These are phyloP conservation scores for Metschnikowia amazonensis DNA, from an alignment of 805 yeast genomes.

Conservation along the genomic window DNA sequence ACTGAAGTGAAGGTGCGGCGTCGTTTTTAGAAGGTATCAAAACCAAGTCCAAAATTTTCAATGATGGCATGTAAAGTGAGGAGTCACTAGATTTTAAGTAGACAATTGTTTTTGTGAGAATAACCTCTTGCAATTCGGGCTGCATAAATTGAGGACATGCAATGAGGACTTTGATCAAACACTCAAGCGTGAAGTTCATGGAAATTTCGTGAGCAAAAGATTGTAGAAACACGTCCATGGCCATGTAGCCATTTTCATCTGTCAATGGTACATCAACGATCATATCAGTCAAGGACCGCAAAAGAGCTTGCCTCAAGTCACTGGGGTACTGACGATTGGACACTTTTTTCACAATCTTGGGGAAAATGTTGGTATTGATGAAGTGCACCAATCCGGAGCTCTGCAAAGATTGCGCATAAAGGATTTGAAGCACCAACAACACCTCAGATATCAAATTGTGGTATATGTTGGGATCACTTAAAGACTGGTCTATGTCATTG, in stretches of 20 bases:
- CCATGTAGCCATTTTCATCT: constrained; percentile 8
- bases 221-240: constrained; percentile 19
- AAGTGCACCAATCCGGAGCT: constrained; percentile 2
- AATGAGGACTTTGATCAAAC: constrained; percentile 19
- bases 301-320: constrained; percentile 27
- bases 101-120: constrained; percentile 19
- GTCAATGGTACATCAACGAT: constrained; percentile 12
- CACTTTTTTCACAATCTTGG: constrained; percentile 15
- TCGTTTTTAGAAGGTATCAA: constrained; percentile 4
- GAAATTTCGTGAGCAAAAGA: constrained; percentile 27
- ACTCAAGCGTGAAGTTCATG: constrained; percentile 25
- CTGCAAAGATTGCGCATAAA: constrained; percentile 14
- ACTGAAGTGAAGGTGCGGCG: constrained; percentile 2
- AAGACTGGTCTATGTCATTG: constrained; percentile 22
- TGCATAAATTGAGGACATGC: constrained; percentile 14
- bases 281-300: constrained; percentile 24
- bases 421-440: constrained; percentile 20
- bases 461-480: constrained; percentile 25
- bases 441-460: constrained; percentile 28
- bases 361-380: constrained; percentile 16
- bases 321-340: constrained; percentile 25
- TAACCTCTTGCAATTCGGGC: constrained; percentile 14
- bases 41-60: constrained; percentile 18
- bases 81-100: constrained; percentile 30
- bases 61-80: constrained; percentile 21